Evolutionary conservation across 2,329 filamentous ascomycete species (phyloP), one percentile per base, ranked within the genome.

Genomic region (Aspergillus tamarii): DNA sequence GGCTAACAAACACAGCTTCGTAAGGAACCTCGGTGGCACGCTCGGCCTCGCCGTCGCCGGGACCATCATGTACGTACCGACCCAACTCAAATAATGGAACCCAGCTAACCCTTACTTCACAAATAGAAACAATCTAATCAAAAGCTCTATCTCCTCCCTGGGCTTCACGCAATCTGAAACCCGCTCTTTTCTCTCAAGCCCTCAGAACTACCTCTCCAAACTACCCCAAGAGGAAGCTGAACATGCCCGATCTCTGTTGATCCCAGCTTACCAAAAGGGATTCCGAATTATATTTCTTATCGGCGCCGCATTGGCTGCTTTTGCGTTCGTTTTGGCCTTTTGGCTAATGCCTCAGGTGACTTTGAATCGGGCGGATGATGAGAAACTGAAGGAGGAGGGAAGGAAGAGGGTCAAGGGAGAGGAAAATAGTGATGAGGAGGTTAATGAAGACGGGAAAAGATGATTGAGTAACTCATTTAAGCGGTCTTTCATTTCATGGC

Each of bases 231-330:
- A 61, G 3, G 69, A 74, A 57, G 72, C 70, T 8, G 67, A 67
- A 14, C 66, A 67, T 32, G 70, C 73, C 7, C 76, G 72, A 48
- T 64, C 66, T 28, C 62, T 76, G 3, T 59, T 79, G 12, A 70
- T 77, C 23, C 68, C 74, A 1, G 78, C 76, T 0, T 82, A 82
- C 61, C 70, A 72, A 36, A 68, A 70, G 11, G 80, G 77, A 0
- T 81, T 82, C 64, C 71, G 74, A 12, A 76, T 77, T 32, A 76
- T 82, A 6, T 82, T 82, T 62, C 64, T 80, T 4, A 70, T 80
- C 12, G 74, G 75, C 3, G 77, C 79, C 0, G 68, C 70, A 3
- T 64, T 82, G 34, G 74, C 79, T 2, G 73, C 73, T 0, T 26
- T 78, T 1, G 77, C 78, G 0, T 77, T 77, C 39, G 57, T 75